A percentile compares a stretch with the other conserved stretches of the same genome.
Evolutionary conservation across 2,329 filamentous ascomycete genomes (phyloP).

Genomic region (Chaetothyriales sp.): DNA sequence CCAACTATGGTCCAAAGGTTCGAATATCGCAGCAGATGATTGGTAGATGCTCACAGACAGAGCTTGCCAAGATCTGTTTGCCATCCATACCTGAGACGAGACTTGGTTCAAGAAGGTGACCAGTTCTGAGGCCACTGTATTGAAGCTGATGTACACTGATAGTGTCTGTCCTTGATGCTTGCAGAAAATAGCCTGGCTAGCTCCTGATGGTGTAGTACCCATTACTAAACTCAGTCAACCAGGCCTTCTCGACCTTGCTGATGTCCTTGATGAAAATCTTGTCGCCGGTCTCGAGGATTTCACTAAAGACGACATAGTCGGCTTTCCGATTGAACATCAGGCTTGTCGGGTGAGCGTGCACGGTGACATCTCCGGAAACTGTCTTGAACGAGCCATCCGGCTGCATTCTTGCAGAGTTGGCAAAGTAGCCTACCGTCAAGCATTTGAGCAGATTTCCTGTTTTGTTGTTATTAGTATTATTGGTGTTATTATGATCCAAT

Average conservation of each 20-base stretch:
- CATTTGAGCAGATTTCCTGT: conserved; percentile 69
- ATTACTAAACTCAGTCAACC: conserved; percentile 76
- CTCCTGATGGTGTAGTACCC: conserved; percentile 48
- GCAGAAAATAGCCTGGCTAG: no score
- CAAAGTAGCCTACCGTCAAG: conserved; percentile 79
- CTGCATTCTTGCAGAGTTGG: conserved; percentile 86
- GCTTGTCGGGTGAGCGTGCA: conserved; percentile 82
- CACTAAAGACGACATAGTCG: conserved; percentile 92
- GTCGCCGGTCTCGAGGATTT: conserved; percentile 72
- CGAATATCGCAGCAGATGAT: no score
- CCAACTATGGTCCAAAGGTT: no score
- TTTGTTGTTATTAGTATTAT: conserved; percentile 34
- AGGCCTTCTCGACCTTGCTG: conserved; percentile 85
- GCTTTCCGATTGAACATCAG: conserved; percentile 94
- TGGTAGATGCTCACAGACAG: no score
- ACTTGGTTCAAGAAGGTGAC: no score
- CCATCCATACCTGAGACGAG: no score
- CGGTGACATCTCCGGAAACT: conserved; percentile 59
- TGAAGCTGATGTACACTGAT: conserved; percentile 21
- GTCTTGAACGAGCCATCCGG: conserved; percentile 79
- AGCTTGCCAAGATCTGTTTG: no score
- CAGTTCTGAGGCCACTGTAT: no score
- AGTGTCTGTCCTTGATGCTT: conserved; percentile 25
- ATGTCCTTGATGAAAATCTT: conserved; percentile 87
- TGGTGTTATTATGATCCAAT: conserved; percentile 26